These are phyloP conservation scores for Leucoagaricus sp. DNA, from an alignment of 1,284 basidiomycete genomes.

Conservation along the genomic window DNA sequence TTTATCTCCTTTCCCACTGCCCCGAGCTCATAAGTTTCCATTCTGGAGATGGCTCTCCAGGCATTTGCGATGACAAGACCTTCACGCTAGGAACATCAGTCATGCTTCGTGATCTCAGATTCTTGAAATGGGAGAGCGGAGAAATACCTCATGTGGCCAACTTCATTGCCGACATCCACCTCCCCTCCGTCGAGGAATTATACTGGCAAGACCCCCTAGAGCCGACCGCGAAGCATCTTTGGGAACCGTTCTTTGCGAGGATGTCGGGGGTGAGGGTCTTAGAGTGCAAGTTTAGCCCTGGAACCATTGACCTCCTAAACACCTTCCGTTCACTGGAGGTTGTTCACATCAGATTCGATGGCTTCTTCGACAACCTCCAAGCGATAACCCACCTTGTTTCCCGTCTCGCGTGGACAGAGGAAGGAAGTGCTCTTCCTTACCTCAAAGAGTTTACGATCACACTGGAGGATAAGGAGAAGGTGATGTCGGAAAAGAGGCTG, in stretches of 20 bases:
- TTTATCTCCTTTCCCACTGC: background rate
- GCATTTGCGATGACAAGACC: background rate
- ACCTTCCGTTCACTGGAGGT: background rate
- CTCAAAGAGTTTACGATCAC: background rate
- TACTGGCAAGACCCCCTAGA: background rate
- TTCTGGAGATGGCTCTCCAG: background rate
- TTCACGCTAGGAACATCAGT: background rate
- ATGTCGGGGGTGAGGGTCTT: background rate
- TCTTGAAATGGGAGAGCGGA: background rate
- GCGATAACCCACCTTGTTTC: background rate
- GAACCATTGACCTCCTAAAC: background rate
- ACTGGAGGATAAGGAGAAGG: slow-evolving; percentile 1
- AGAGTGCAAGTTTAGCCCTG: background rate
- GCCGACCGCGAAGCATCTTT: background rate
- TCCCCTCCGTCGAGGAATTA: background rate
- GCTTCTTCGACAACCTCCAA: background rate
- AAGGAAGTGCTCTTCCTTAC: background rate
- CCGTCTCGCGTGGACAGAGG: background rate
- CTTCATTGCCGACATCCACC: slow-evolving; percentile 3
- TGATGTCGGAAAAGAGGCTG: slow-evolving; percentile 2
- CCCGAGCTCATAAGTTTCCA: background rate
- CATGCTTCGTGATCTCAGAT: background rate
- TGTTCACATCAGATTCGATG: slow-evolving; percentile 1
- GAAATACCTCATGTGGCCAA: background rate
- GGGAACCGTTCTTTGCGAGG: background rate